phyloP scores from a whole-genome alignment of 495 filamentous ascomycete genomes.

The Daldinia vernicosa region DNA sequence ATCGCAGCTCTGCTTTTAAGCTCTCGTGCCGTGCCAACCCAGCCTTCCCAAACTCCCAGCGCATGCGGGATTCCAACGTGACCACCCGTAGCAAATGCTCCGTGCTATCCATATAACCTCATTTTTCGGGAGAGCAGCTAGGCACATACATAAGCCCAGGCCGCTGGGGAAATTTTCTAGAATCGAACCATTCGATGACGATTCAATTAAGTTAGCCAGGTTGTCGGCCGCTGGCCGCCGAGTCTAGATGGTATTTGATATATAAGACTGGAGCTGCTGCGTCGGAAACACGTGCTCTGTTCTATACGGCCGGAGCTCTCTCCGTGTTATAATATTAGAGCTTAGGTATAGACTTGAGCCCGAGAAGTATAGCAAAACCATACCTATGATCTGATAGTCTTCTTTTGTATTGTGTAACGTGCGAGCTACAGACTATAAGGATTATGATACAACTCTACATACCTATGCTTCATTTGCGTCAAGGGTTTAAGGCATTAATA shows the following conservation, averaged over 20 bases:
- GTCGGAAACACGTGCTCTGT: slow-evolving; percentile 30
- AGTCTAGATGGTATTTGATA: slow-evolving; percentile 12
- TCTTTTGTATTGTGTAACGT: too few species aligned
- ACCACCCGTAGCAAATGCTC: slow-evolving; percentile 34
- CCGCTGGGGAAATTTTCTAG: slow-evolving; percentile 3
- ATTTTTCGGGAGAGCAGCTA: background rate
- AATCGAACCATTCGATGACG: slow-evolving; percentile 31
- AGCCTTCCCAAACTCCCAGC: slow-evolving; percentile 10
- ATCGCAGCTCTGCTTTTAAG: slow-evolving; percentile 37
- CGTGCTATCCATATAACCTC: slow-evolving; percentile 17
- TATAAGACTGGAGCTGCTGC: slow-evolving; percentile 1
- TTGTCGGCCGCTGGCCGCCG: slow-evolving; percentile 29
- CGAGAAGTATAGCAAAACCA: background rate
- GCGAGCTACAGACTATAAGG: background rate
- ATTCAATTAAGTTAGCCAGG: slow-evolving; percentile 13
- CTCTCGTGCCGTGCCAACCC: slow-evolving; percentile 31
- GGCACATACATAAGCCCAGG: background rate
- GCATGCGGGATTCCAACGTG: slow-evolving; percentile 26
- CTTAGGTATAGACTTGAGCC: background rate
- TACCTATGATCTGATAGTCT: too few species aligned
- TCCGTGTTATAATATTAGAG: slow-evolving; percentile 11
- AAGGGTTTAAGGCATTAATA: background rate
- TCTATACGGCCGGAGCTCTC: slow-evolving; percentile 32
- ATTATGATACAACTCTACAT: background rate
- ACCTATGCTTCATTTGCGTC: background rate